Evolutionary conservation across 306 rosid genomes (phyloP).

Genomic region (Trifolium dubium): DNA sequence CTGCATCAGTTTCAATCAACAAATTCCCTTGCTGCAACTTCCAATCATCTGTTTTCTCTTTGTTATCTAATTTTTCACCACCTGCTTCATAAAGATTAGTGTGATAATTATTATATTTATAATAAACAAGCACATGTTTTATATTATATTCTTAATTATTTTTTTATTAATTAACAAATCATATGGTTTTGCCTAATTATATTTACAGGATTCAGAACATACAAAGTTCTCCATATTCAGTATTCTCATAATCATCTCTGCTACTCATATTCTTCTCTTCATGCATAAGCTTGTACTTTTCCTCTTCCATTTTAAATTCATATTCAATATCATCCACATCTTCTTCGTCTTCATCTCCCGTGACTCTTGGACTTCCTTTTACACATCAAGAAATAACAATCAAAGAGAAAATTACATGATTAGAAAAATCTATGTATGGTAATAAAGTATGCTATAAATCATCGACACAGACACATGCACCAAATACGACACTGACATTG

Average conservation of each 20-base stretch:
- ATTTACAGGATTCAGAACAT: not conserved
- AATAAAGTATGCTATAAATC: not conserved
- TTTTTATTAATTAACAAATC: too few species aligned
- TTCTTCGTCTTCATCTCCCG: slow-evolving; percentile 95
- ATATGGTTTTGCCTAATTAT: not conserved
- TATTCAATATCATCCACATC: slow-evolving; percentile 93
- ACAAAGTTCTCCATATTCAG: slow-evolving; percentile 40
- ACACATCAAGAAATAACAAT: slow-evolving; percentile 24
- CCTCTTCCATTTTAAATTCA: slow-evolving; percentile 76
- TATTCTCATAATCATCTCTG: slow-evolving; percentile 53
- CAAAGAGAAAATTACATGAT: slow-evolving; percentile 8
- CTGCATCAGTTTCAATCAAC: slow-evolving; percentile 71
- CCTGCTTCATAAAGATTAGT: slow-evolving; percentile 53
- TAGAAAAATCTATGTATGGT: not conserved
- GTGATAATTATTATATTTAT: not conserved
- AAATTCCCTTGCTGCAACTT: slow-evolving; percentile 80
- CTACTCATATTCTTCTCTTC: slow-evolving; percentile 55
- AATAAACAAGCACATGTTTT: not conserved
- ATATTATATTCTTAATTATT: not conserved
- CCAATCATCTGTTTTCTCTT: slow-evolving; percentile 86
- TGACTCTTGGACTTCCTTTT: slow-evolving; percentile 93
- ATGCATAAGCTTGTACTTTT: slow-evolving; percentile 40
- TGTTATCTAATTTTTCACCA: slow-evolving; percentile 67
- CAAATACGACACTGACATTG: not conserved
- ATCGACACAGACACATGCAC: not conserved